These are phyloP conservation scores for Mercurialis annua DNA, from an alignment of 345 rosid genomes.

Conservation along the genomic window DNA sequence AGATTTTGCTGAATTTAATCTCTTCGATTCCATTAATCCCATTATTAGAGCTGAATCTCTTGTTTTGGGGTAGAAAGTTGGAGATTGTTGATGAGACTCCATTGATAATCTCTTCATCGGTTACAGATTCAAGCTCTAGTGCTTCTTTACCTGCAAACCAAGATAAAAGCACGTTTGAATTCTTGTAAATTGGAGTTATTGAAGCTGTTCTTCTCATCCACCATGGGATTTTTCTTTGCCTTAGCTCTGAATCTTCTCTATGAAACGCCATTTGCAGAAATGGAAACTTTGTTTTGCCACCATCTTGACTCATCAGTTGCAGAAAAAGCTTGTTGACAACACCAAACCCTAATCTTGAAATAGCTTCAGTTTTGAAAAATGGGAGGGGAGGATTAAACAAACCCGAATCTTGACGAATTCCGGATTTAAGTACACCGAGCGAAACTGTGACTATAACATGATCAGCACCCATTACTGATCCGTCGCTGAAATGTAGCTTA, in stretches of 20 bases:
- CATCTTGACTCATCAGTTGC: constrained; percentile 39
- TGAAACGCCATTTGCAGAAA: constrained; percentile 72
- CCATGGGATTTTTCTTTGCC: constrained; percentile 67
- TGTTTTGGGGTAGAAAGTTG: constrained; percentile 41
- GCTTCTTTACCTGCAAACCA: constrained; percentile 99
- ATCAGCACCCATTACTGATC: constrained; percentile 69
- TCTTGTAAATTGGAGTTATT: constrained; percentile 63
- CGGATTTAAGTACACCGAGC: constrained; percentile 84
- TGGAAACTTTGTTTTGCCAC: constrained; percentile 38
- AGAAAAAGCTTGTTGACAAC: constrained; percentile 92
- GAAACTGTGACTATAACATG: constrained; percentile 91
- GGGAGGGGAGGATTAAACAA: constrained; percentile 81
- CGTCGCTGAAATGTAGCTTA: constrained; percentile 79
- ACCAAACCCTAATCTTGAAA: constrained; percentile 78
- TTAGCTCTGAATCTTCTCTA: constrained; percentile 45
- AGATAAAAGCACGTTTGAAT: constrained; percentile 65
- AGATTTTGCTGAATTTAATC: constrained; percentile 44
- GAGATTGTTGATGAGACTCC: constrained; percentile 63
- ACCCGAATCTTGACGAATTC: constrained; percentile 44
- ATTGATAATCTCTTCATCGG: constrained; percentile 63
- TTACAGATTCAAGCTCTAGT: constrained; percentile 67
- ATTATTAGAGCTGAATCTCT: neutral
- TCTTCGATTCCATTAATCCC: constrained; percentile 17
- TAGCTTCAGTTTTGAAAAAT: constrained; percentile 67
- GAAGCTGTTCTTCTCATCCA: constrained; percentile 95